Base-by-base conservation (phyloP, 2,329 filamentous ascomycete species). In the Sporothrix variecibatus region DNA sequence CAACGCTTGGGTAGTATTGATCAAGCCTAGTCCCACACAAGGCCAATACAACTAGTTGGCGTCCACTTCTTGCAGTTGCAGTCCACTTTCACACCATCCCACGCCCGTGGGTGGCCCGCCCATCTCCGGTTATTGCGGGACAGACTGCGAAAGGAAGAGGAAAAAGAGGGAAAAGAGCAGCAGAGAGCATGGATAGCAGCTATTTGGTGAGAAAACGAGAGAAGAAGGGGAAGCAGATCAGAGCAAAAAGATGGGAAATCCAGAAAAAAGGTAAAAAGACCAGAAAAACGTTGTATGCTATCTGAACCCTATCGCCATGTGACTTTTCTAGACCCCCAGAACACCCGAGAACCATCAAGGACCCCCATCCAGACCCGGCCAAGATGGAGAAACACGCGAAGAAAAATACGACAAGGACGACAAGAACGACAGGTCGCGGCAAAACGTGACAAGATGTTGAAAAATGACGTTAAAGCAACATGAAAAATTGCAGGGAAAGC, bases 91-190 rank as follows among this genome's bases (percentile, higher is more conserved):
- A 43, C 17, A 6, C 15, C 51, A 56, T 26, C 51, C 49, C 51
- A 26, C 51, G 51, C 23, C 23, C 1, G n/a, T 26, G 15, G 51
- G 23, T 56, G n/a, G 51, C 56, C 34, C 56, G 28, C 56, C 56
- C 56, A 58, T 58, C 56, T 58, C 56, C 56, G 56, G 56, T 60
- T 60, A 34, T 60, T 60, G 56, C 15, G 56, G 56, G 28, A 34
- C 56, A 34, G 15, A 3, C 43, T 15, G n/a, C 28, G 28, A 60
- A 60, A 60, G 20, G 1, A 60, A 60, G 56, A 60, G 56, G 56
- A 31, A 60, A 60, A 60, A 56, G 51, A 51, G 46, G 46, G 51
- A 49, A 49, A 49, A 49, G 11, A 56, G 8, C n/a, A 34, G 56
- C 26, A 31, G 12, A 34, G 28, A 60, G 56, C 56, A 34, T 60